Conservation (phyloP, 139 green algal genomes). For the Closterium sp. region DNA sequence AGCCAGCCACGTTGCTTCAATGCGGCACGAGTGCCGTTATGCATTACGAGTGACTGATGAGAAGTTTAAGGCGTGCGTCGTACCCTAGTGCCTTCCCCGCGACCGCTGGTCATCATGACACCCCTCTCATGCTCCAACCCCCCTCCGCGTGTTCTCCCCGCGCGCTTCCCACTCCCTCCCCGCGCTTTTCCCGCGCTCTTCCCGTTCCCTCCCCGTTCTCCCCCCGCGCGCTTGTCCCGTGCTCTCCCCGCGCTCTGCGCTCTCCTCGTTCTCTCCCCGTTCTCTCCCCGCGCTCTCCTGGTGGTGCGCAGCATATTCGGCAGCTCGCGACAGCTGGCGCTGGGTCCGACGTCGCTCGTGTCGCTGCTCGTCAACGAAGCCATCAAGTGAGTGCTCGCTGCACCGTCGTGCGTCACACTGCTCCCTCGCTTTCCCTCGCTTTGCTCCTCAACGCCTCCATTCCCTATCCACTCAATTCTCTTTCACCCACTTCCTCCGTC, state of each 20-base stretch:
- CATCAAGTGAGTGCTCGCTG: slow-evolving; percentile 15
- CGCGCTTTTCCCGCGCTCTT: not conserved
- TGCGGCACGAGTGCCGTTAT: not conserved
- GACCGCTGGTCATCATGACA: not conserved
- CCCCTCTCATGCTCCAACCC: not conserved
- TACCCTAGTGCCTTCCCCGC: not conserved
- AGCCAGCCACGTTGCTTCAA: not conserved
- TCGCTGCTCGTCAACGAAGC: not conserved
- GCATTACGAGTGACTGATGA: not conserved
- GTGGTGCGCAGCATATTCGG: not conserved
- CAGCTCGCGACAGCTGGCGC: slow-evolving; percentile 9
- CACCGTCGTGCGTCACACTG: too few species aligned
- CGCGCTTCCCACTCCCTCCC: not conserved
- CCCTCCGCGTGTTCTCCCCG: too few species aligned
- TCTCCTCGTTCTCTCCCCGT: not conserved
- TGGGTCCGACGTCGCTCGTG: slow-evolving; percentile 2
- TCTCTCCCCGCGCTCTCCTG: not conserved
- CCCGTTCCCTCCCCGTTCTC: not conserved
- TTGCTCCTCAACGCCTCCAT: not conserved
- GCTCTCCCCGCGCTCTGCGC: too few species aligned
- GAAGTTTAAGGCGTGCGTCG: not conserved
- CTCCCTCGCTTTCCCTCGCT: too few species aligned
- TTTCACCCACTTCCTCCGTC: not conserved
- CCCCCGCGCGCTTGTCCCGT: too few species aligned
- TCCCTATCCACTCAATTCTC: not conserved